phyloP scores from a whole-genome alignment of 2,329 filamentous ascomycete genomes.

The Thielaviopsis ethacetica region DNA sequence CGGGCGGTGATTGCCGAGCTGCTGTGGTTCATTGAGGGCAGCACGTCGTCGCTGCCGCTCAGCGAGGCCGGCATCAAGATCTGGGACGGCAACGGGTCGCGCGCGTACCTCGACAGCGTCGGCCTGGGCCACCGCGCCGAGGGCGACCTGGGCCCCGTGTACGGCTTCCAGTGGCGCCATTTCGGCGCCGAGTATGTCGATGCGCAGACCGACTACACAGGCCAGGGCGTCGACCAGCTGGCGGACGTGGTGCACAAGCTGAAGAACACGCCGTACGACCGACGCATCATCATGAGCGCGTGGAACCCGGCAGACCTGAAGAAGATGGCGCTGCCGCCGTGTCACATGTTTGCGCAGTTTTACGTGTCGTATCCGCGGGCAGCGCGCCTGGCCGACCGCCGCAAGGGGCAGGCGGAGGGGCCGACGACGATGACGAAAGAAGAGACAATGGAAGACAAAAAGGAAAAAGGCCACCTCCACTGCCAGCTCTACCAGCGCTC shows the following conservation, averaged over 20 bases:
- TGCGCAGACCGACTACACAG: constrained; percentile 63
- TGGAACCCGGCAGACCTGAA: constrained; percentile 84
- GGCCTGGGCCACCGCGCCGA: constrained; percentile 67
- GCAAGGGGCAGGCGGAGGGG: constrained; percentile 2
- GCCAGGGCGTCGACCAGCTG: constrained; percentile 83
- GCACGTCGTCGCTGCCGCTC: constrained; percentile 63
- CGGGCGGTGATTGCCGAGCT: constrained; percentile 83
- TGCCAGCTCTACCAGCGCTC: constrained; percentile 86
- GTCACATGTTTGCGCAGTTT: constrained; percentile 96
- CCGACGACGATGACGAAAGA: constrained; percentile 12
- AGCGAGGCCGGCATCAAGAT: constrained; percentile 77
- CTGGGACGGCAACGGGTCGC: constrained; percentile 93
- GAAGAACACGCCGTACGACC: constrained; percentile 67
- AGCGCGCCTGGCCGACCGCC: neutral
- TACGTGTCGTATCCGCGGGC: constrained; percentile 60
- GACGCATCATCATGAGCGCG: constrained; percentile 75
- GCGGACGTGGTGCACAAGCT: constrained; percentile 81
- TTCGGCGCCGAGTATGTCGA: constrained; percentile 86
- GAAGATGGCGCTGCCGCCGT: constrained; percentile 85
- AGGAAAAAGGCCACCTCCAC: constrained; percentile 53
- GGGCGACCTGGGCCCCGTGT: constrained; percentile 87
- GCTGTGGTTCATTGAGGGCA: constrained; percentile 84
- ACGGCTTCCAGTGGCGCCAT: constrained; percentile 98
- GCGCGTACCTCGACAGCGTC: constrained; percentile 73
- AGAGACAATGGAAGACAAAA: constrained; percentile 27